A percentile compares a stretch with the other conserved stretches of the same genome.
phyloP scores from a whole-genome alignment of 306 rosid genomes.

The Nissolia schottii region DNA sequence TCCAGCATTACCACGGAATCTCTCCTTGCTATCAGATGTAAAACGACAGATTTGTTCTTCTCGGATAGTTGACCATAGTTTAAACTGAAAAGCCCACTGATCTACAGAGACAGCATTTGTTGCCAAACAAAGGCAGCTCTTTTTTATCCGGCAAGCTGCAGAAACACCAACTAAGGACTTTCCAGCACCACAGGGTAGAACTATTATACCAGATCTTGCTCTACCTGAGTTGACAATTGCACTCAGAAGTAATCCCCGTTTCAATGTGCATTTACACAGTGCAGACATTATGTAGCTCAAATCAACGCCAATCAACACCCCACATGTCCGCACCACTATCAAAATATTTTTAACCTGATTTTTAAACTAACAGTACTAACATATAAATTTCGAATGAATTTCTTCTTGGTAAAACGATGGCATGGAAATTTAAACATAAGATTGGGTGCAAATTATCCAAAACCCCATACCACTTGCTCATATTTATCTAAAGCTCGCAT shows the following conservation, averaged over 20 bases:
- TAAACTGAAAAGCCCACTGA: constrained; percentile 99
- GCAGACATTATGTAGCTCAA: constrained; percentile 12
- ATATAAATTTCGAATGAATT: background rate
- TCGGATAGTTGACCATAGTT: constrained; percentile 91
- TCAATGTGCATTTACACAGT: background rate
- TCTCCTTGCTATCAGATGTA: constrained; percentile 95
- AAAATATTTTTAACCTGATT: background rate
- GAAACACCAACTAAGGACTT: constrained; percentile 98
- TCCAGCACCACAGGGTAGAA: constrained; percentile 97
- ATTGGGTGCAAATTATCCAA: background rate
- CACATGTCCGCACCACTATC: background rate
- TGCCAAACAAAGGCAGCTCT: constrained; percentile 97
- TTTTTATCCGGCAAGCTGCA: constrained; percentile 87
- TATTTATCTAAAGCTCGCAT: constrained; percentile 14
- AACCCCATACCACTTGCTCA: background rate
- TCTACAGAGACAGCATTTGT: constrained; percentile 98
- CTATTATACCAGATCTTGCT: constrained; percentile 98
- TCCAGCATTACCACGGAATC: constrained; percentile 93
- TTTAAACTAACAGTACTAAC: background rate
- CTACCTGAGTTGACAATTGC: constrained; percentile 53
- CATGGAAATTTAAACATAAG: background rate
- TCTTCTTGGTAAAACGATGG: background rate
- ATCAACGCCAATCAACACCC: background rate
- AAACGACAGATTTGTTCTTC: constrained; percentile 96
- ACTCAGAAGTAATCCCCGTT: constrained; percentile 2